These are phyloP conservation scores for Cicer yamashitae DNA, from an alignment of 306 rosid genomes.

Conservation along the genomic window DNA sequence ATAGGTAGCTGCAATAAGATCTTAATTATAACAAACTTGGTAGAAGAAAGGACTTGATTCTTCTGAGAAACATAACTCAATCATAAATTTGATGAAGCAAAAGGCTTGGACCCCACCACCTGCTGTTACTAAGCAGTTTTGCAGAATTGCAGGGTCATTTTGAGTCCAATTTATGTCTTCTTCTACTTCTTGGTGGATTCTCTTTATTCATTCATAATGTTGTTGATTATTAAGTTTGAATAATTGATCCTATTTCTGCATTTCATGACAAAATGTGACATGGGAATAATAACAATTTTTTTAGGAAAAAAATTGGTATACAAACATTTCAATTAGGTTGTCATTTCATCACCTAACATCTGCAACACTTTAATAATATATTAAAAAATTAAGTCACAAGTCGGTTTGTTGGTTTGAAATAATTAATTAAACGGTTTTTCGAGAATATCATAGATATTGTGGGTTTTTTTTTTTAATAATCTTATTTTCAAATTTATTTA, in stretches of 20 bases:
- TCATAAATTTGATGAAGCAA: slow-evolving; percentile 32
- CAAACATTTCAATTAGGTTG: neutral
- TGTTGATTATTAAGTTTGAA: neutral
- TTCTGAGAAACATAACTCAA: slow-evolving; percentile 31
- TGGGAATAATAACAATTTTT: neutral
- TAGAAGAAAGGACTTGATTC: slow-evolving; percentile 15
- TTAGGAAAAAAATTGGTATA: no score
- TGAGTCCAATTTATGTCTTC: neutral
- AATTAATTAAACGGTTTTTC: no score
- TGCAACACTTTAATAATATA: no score
- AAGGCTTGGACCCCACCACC: neutral
- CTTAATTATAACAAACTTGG: slow-evolving; percentile 27
- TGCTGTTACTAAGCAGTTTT: neutral
- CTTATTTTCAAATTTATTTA: no score
- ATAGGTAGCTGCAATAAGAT: neutral
- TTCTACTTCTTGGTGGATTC: neutral
- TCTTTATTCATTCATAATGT: neutral
- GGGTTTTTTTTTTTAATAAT: no score
- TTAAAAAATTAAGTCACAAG: no score
- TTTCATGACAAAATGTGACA: neutral
- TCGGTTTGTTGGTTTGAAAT: no score
- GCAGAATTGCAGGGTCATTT: neutral
- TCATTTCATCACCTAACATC: neutral
- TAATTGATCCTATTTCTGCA: neutral
- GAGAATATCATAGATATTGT: no score